Percentiles rank a stretch among this genome's conserved stretches.
phyloP scores from a whole-genome alignment of 495 filamentous ascomycete species.

The Aspergillus bertholletiae region DNA sequence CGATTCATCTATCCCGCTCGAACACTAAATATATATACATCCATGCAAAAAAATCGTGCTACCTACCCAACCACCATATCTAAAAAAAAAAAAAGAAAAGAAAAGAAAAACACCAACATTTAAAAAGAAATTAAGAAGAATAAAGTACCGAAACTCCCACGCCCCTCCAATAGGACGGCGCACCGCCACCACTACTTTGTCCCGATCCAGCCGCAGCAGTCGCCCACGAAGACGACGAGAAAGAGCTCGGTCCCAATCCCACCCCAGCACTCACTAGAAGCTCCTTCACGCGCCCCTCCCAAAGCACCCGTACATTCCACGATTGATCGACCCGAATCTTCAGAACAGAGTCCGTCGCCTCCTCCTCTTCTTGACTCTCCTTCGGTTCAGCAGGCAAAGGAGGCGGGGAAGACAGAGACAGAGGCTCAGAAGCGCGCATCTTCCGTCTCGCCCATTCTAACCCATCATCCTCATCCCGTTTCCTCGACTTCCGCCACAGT shows the following conservation, averaged over 20 bases:
- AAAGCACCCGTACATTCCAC: slow-evolving; percentile 76
- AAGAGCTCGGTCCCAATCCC: slow-evolving; percentile 57
- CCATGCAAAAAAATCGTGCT: too few relatives aligned
- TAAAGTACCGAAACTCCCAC: slow-evolving; percentile 89
- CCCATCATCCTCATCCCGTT: slow-evolving; percentile 32
- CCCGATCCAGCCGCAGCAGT: slow-evolving; percentile 23
- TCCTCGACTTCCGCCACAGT: slow-evolving; percentile 66
- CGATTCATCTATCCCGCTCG: not conserved
- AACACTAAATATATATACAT: slow-evolving; percentile 1
- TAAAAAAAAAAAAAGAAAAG: not conserved
- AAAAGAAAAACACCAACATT: too few relatives aligned
- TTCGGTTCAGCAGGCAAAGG: slow-evolving; percentile 22
- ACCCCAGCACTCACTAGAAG: slow-evolving; percentile 87
- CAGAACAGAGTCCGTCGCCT: slow-evolving; percentile 78
- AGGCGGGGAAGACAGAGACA: slow-evolving; percentile 20
- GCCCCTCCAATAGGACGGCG: slow-evolving; percentile 51
- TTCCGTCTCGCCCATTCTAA: slow-evolving; percentile 46
- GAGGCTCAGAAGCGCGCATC: slow-evolving; percentile 26
- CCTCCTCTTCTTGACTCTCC: slow-evolving; percentile 37
- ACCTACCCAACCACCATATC: not conserved
- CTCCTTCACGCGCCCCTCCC: slow-evolving; percentile 93
- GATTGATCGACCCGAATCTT: slow-evolving; percentile 87
- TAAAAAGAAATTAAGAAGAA: slow-evolving; percentile 78
- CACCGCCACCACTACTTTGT: slow-evolving; percentile 62
- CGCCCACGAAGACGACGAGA: slow-evolving; percentile 29